These are phyloP conservation scores for Phytophthora pisi DNA, from an alignment of 352 stramenopile species.

Conservation along the genomic window DNA sequence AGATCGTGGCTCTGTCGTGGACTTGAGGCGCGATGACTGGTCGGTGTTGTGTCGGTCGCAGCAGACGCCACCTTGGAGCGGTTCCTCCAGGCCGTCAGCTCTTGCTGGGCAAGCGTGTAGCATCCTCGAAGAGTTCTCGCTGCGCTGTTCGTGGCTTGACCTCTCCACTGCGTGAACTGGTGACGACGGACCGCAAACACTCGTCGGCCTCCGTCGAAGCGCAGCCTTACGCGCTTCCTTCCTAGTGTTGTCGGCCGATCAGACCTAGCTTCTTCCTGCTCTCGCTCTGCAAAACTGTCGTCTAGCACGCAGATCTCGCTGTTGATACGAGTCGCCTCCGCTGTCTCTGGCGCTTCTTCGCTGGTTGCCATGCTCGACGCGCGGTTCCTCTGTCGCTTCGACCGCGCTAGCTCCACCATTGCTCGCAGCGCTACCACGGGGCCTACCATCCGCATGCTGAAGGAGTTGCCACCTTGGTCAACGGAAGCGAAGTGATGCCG, in stretches of 20 bases:
- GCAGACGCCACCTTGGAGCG: slow-evolving; percentile 6
- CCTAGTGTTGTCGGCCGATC: not conserved
- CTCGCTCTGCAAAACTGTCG: slow-evolving; percentile 16
- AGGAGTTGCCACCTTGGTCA: not conserved
- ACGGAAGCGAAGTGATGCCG: not conserved
- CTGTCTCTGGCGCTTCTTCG: not conserved
- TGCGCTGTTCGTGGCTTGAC: slow-evolving; percentile 9
- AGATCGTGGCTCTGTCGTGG: not conserved
- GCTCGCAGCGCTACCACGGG: slow-evolving; percentile 2
- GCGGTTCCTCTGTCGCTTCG: no score
- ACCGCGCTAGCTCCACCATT: not conserved
- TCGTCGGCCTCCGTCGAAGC: slow-evolving; percentile 4
- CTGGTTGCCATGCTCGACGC: no score
- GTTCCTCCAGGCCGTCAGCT: slow-evolving; percentile 18
- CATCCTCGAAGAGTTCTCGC: slow-evolving; percentile 22
- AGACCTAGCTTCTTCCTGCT: not conserved
- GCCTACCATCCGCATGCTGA: slow-evolving; percentile 6
- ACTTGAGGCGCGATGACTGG: not conserved
- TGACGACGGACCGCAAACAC: slow-evolving; percentile 14
- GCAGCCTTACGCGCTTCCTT: not conserved
- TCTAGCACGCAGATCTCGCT: slow-evolving; percentile 8
- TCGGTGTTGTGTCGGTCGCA: not conserved
- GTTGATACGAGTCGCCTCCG: not conserved
- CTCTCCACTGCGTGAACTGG: slow-evolving; percentile 25
- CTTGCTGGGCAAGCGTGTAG: slow-evolving; percentile 21